Conservation (phyloP, 169 alveolate species). For the Cryptosporidium bovis region DNA sequence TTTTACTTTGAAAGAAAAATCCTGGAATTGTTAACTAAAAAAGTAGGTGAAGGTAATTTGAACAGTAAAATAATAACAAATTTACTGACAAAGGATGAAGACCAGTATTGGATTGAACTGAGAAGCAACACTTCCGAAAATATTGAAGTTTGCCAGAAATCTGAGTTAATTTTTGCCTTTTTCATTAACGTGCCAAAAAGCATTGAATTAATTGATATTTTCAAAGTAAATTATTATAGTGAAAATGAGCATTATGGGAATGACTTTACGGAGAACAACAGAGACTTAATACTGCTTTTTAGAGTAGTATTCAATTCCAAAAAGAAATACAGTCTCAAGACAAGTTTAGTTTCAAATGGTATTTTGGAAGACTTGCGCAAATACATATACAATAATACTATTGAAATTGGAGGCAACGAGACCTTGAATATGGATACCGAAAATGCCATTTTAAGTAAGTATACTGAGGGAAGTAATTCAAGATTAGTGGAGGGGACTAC, state of each 20-base stretch:
- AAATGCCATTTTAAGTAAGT: background rate
- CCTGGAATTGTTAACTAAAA: no score
- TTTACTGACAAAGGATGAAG: no score
- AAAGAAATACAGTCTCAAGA: background rate
- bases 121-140: no score
- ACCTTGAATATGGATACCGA: slow-evolving; percentile 20
- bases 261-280: background rate
- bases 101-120: no score
- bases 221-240: slow-evolving; percentile 33
- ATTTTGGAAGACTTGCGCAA: no score
- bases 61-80: no score
- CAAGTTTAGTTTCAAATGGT: slow-evolving; percentile 7
- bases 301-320: slow-evolving; percentile 18
- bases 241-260: background rate
- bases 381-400: background rate
- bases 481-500: background rate
- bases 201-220: slow-evolving; percentile 4
- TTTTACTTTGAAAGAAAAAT: slow-evolving; percentile 5
- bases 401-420: slow-evolving; percentile 1
- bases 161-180: background rate
- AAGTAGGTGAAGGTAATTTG: no score
- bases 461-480: background rate
- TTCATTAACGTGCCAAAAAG: slow-evolving; percentile 21
- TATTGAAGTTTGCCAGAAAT: no score
- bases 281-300: background rate